Evolutionary conservation across 352 stramenopile genomes (phyloP).

Genomic region (Globisporangium camurandrum): DNA sequence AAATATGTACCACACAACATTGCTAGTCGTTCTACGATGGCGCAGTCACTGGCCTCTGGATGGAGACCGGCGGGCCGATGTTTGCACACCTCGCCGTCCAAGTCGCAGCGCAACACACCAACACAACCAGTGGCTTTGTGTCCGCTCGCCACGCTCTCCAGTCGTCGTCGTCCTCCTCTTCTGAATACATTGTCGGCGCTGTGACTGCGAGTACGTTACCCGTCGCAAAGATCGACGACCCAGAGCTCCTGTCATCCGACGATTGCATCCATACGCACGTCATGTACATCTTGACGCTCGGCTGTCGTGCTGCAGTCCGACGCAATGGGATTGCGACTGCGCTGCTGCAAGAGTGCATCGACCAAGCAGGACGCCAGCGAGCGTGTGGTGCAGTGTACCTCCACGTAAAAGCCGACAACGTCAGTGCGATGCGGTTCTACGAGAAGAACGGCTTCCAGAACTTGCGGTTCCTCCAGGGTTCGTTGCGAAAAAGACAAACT

Average conservation of each 20-base stretch:
- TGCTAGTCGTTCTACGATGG: conserved; percentile 92
- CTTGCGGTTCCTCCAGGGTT: conserved; percentile 89
- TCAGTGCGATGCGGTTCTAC: conserved; percentile 92
- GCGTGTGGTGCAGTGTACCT: conserved; percentile 92
- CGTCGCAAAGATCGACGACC: conserved; percentile 62
- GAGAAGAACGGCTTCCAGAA: conserved; percentile 93
- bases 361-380: conserved; percentile 65
- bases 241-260: conserved; percentile 39
- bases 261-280: conserved; percentile 69
- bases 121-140: conserved; percentile 1
- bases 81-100: conserved; percentile 87
- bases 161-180: neutral
- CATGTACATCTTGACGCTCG: conserved; percentile 97
- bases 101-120: conserved; percentile 7
- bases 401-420: conserved; percentile 96
- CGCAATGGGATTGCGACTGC: conserved; percentile 86
- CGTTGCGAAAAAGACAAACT: neutral
- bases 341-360: conserved; percentile 86
- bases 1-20: neutral
- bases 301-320: conserved; percentile 77
- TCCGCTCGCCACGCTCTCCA: conserved; percentile 1
- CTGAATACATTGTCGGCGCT: conserved; percentile 75
- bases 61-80: conserved; percentile 79
- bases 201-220: conserved; percentile 87
- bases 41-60: conserved; percentile 79